These are phyloP conservation scores for Begonia loranthoides DNA, from an alignment of 306 rosid species.

Conservation along the genomic window DNA sequence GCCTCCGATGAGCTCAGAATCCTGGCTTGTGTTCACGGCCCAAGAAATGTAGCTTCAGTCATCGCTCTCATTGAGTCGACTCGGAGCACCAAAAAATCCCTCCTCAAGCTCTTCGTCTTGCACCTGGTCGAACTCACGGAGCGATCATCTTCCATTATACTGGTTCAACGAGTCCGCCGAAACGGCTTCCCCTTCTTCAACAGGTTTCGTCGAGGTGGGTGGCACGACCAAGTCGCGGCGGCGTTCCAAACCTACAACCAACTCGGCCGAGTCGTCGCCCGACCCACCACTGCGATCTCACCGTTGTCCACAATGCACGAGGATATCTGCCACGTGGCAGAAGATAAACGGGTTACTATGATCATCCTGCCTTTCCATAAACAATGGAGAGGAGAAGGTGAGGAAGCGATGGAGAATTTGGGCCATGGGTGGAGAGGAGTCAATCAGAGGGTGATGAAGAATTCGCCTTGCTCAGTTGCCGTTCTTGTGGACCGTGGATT, in stretches of 20 bases:
- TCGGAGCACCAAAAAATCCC: conserved; percentile 30
- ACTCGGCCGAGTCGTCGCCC: conserved; percentile 38
- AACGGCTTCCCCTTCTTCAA: conserved; percentile 71
- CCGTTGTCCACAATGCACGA: conserved; percentile 60
- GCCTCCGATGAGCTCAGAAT: conserved; percentile 29
- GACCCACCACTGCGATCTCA: conserved; percentile 58
- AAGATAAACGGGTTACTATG: conserved; percentile 51
- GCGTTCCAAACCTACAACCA: conserved; percentile 56
- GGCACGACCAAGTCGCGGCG: conserved; percentile 32
- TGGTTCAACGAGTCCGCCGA: conserved; percentile 45
- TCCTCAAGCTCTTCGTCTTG: conserved; percentile 52
- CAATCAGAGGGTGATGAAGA: conserved; percentile 52
- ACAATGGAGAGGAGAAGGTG: conserved; percentile 29
- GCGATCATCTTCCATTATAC: conserved; percentile 59
- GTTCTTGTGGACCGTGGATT: conserved; percentile 68
- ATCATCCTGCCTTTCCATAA: conserved; percentile 64
- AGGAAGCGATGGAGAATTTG: conserved; percentile 23
- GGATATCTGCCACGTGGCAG: conserved; percentile 70
- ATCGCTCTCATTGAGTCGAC: conserved; percentile 41
- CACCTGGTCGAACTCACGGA: conserved; percentile 74
- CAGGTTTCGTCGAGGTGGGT: conserved; percentile 17
- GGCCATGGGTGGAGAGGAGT: conserved; percentile 65
- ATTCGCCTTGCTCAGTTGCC: conserved; percentile 64
- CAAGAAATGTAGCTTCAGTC: conserved; percentile 38
- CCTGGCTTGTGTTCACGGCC: conserved; percentile 65